Evolutionary conservation across 768 basidiomycete species (phyloP), one percentile per base, ranked within the genome.

Genomic region (Lactarius indigo): DNA sequence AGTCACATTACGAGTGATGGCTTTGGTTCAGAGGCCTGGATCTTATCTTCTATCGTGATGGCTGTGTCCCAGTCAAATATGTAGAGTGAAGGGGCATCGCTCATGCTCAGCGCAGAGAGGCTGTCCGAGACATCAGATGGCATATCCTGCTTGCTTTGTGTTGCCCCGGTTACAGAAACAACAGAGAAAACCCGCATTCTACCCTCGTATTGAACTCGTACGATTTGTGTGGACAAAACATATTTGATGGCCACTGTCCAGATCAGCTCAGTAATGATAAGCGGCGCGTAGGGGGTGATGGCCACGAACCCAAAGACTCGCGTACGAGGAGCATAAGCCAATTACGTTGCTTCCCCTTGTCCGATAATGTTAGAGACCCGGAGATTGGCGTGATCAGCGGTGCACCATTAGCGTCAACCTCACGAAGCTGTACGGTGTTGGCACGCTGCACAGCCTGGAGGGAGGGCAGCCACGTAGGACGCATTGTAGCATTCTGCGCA

Each of bases 271-370:
- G 37, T 44, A 30, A 37, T 28, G 18, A n/a, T 20, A 37, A 13
- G 26, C 33, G n/a, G 37, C 10, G 55, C 23, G 68, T 66, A 35
- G 60, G 59, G 50, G 67, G 57, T 69, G 63, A 52, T 57, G 35
- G 58, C 65, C 60, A 74, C 84, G 56, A 65, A 91, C 92, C 87
- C 61, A 94, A 79, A 47, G 80, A 73, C 77, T 94, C 92, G 64
- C 86, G 84, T 62, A 90, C 74, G 26, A 88, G 76, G 12, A 92
- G 78, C 47, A 76, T 73, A 12, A 94, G 82, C 92, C 92, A 94
- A 73, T 91, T 84, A 64, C 79, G 78, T 57, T 78, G 77, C 71
- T 83, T 83, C 37, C 72, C 75, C 18, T 74, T 75, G 50, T 73
- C 61, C 1, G 65, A 33, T 70, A 23, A 23, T 56, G 59, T 61